phyloP scores from a whole-genome alignment of 2,329 filamentous ascomycete genomes.

The Claviceps arundinis region DNA sequence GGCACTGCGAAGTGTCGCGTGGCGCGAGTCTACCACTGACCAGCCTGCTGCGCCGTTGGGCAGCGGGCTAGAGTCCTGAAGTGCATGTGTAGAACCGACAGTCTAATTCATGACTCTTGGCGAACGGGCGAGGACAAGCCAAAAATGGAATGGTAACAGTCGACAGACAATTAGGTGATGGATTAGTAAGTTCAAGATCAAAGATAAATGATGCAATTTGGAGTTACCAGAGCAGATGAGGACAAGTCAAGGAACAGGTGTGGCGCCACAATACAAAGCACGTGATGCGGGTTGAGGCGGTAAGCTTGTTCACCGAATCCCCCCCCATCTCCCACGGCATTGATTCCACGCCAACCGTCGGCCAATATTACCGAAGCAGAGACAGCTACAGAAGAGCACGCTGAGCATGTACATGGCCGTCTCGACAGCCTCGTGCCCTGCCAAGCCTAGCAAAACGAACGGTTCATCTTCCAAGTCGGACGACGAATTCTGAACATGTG shows the following conservation, averaged over 20 bases:
- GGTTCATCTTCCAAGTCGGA: neutral
- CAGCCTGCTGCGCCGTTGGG: neutral
- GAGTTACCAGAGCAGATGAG: no score
- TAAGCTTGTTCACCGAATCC: conserved; percentile 18
- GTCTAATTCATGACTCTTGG: neutral
- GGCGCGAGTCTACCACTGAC: neutral
- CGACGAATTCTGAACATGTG: conserved; percentile 26
- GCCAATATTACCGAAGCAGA: conserved; percentile 95
- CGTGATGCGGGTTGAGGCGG: no score
- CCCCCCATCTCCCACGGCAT: conserved; percentile 32
- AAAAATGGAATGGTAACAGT: no score
- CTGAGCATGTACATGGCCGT: conserved; percentile 81
- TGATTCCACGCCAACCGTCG: conserved; percentile 50
- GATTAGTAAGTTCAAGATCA: no score
- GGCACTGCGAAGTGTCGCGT: neutral
- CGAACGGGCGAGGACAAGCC: neutral
- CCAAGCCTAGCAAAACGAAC: conserved; percentile 34
- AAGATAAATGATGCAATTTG: no score
- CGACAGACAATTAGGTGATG: no score
- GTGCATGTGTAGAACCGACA: no score
- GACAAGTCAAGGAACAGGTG: neutral
- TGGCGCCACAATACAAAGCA: no score
- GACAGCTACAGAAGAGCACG: conserved; percentile 84
- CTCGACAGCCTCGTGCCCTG: conserved; percentile 51
- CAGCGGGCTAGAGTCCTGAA: no score